Evolutionary conservation across 495 filamentous ascomycete genomes (phyloP).

Genomic region (Hyaloscypha variabilis): DNA sequence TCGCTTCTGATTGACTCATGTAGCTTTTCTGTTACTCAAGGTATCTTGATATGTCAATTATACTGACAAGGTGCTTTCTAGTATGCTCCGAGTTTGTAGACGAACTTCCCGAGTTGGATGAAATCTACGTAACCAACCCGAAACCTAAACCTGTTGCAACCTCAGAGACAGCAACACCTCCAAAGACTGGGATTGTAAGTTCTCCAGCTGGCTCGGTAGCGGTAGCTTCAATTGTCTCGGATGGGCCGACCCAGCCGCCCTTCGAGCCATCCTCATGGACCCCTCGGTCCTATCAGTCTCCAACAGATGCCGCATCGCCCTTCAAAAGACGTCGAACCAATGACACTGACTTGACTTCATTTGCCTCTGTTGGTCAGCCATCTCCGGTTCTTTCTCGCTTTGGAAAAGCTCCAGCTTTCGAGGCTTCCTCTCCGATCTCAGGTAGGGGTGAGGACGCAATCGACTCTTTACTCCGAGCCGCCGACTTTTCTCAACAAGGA

Average conservation of each 20-base stretch:
- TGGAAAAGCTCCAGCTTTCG: not conserved
- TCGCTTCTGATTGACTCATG: not conserved
- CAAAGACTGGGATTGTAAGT: not conserved
- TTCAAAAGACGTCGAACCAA: slow-evolving; percentile 11
- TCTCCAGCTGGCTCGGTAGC: slow-evolving; percentile 4
- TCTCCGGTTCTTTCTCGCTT: slow-evolving; percentile 1
- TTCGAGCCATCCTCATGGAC: slow-evolving; percentile 3
- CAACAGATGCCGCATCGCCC: not conserved
- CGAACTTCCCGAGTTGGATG: slow-evolving; percentile 17
- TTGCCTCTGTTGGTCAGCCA: slow-evolving; percentile 3
- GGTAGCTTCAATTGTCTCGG: slow-evolving; percentile 4
- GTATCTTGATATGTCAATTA: not conserved
- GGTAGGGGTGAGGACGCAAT: slow-evolving; percentile 1
- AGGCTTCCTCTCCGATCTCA: not conserved
- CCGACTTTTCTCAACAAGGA: slow-evolving; percentile 11
- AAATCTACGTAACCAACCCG: slow-evolving; percentile 8
- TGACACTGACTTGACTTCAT: slow-evolving; percentile 3
- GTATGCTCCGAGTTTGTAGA: slow-evolving; percentile 21
- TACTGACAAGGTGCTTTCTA: not conserved
- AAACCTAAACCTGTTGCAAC: not conserved
- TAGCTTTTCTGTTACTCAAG: not conserved
- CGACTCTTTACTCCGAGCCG: slow-evolving; percentile 18
- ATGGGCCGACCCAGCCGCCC: not conserved
- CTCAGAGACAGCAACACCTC: not conserved
- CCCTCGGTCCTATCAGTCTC: not conserved